Conservation (phyloP, 2,329 filamentous ascomycete species). For the Hypocreales sp. region DNA sequence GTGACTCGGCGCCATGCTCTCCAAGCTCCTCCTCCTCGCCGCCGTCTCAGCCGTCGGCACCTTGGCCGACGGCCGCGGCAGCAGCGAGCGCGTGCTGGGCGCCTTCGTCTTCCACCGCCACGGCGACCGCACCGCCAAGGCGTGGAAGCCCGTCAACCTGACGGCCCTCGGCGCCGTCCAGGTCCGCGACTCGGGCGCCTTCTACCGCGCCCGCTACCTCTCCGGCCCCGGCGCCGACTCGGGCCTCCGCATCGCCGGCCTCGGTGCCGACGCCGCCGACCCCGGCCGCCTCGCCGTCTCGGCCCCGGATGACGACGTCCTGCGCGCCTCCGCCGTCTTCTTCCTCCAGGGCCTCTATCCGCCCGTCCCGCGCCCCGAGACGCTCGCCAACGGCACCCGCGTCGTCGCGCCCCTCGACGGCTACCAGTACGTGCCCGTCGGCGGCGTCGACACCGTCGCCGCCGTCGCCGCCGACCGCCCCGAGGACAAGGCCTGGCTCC, state of each 20-base stretch:
- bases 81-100: slow-evolving; percentile 57
- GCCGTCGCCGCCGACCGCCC: slow-evolving; percentile 38
- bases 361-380: slow-evolving; percentile 47
- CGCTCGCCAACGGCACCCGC: slow-evolving; percentile 53
- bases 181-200: slow-evolving; percentile 55
- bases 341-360: slow-evolving; percentile 85
- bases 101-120: slow-evolving; percentile 82
- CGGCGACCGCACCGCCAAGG: slow-evolving; percentile 75
- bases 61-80: slow-evolving; percentile 20
- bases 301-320: slow-evolving; percentile 58
- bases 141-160: slow-evolving; percentile 52
- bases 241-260: slow-evolving; percentile 44
- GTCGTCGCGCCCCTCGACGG: slow-evolving; percentile 57
- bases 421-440: slow-evolving; percentile 70
- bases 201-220: slow-evolving; percentile 67
- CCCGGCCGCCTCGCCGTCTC: slow-evolving; percentile 56
- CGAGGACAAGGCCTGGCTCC: slow-evolving; percentile 42
- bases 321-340: slow-evolving; percentile 64
- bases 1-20: slow-evolving; percentile 16
- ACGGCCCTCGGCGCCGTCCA: slow-evolving; percentile 69
- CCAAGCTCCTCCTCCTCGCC: slow-evolving; percentile 21
- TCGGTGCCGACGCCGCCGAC: slow-evolving; percentile 51
- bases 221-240: slow-evolving; percentile 29
- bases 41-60: slow-evolving; percentile 12
- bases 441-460: slow-evolving; percentile 29